Evolutionary conservation across 345 rosid species (phyloP).

Genomic region (Gossypium sturtianum): DNA sequence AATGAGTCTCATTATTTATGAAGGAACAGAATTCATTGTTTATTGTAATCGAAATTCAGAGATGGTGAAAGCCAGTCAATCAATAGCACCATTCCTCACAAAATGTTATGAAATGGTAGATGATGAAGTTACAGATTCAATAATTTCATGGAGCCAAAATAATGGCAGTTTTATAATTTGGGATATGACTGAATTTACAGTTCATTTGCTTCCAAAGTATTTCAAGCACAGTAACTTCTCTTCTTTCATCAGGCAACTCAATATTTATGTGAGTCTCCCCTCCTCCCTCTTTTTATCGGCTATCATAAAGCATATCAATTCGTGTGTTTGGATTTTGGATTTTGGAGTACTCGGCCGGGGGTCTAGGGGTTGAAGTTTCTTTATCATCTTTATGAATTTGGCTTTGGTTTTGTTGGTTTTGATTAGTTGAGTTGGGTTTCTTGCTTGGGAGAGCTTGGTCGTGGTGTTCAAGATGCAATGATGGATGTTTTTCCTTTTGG

Average conservation of each 20-base stretch:
- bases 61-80: slow-evolving; percentile 53
- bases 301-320: no score
- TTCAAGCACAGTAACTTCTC: slow-evolving; percentile 80
- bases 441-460: background rate
- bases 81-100: slow-evolving; percentile 65
- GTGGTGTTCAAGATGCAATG: background rate
- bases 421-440: background rate
- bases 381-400: background rate
- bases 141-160: slow-evolving; percentile 56
- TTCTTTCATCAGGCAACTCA: slow-evolving; percentile 84
- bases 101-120: slow-evolving; percentile 93
- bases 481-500: background rate
- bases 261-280: slow-evolving; percentile 60
- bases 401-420: background rate
- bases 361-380: background rate
- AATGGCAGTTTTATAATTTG: slow-evolving; percentile 52
- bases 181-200: slow-evolving; percentile 56
- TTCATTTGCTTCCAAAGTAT: slow-evolving; percentile 61
- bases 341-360: background rate
- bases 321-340: background rate
- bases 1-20: background rate
- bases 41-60: background rate
- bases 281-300: slow-evolving; percentile 1
- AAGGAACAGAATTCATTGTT: background rate
- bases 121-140: slow-evolving; percentile 49